phyloP scores from a whole-genome alignment of 306 rosid genomes.

The Dalbergia cochinchinensis region DNA sequence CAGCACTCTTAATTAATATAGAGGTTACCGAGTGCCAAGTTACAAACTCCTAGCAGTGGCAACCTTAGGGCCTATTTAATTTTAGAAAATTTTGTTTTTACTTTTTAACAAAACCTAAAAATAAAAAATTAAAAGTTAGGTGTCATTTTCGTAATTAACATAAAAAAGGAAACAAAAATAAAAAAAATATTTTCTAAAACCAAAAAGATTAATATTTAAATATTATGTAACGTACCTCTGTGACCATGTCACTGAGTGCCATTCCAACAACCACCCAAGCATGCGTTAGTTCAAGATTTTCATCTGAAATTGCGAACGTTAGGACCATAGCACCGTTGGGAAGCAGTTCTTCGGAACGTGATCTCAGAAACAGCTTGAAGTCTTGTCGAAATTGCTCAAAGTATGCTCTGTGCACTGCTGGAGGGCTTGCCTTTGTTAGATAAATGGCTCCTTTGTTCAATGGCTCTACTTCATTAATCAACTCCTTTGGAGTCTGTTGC shows the following conservation, averaged over 20 bases:
- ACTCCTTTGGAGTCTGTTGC: not conserved
- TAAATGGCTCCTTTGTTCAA: not conserved
- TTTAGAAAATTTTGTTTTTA: too few relatives aligned
- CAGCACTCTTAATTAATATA: too few relatives aligned
- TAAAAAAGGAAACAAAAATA: too few relatives aligned
- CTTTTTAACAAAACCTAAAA: too few relatives aligned
- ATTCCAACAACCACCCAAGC: not conserved
- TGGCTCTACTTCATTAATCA: conserved; percentile 2
- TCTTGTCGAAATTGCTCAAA: conserved; percentile 51
- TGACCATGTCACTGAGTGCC: not conserved
- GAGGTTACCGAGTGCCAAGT: too few relatives aligned
- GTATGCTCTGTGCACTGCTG: conserved; percentile 44
- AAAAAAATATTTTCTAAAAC: too few relatives aligned
- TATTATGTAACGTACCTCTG: not conserved
- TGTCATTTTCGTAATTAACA: not conserved
- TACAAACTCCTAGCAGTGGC: too few relatives aligned
- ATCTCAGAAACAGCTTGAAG: conserved; percentile 48
- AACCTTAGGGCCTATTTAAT: too few relatives aligned
- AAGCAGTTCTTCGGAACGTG: conserved; percentile 56
- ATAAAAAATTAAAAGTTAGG: too few relatives aligned
- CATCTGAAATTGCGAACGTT: not conserved
- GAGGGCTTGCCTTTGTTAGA: conserved; percentile 47
- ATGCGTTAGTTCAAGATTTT: not conserved
- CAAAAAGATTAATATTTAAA: too few relatives aligned
- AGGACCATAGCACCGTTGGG: conserved; percentile 58